Conservation (phyloP, 129 eudicot genomes). For the Saposhnikovia divaricata region DNA sequence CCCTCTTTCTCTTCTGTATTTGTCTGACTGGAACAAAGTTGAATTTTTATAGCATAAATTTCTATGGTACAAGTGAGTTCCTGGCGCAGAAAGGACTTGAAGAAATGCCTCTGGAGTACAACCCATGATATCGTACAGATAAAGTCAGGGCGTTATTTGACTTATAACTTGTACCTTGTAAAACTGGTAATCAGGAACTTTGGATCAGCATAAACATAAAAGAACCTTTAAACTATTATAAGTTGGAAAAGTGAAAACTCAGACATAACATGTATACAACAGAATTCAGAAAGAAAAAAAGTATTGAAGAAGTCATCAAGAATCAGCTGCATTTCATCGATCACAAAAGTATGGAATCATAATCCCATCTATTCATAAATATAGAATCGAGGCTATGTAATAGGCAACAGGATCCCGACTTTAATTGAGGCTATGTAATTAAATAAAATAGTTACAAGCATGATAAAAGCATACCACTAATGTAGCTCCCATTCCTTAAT, state of each 20-base stretch:
- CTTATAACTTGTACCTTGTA: constrained; percentile 3
- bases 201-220: background rate
- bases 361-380: background rate
- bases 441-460: too few species aligned
- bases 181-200: constrained; percentile 4
- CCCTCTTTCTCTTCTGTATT: constrained; percentile 12
- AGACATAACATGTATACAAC: background rate
- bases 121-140: constrained; percentile 38
- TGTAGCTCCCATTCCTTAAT: too few species aligned
- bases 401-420: too few species aligned
- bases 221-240: background rate
- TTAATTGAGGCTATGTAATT: too few species aligned
- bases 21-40: constrained; percentile 21
- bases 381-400: too few species aligned
- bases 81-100: constrained; percentile 33
- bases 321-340: background rate
- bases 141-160: background rate
- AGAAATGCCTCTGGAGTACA: constrained; percentile 38
- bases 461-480: too few species aligned
- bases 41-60: constrained; percentile 28
- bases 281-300: background rate
- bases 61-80: constrained; percentile 14
- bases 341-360: background rate
- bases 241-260: background rate
- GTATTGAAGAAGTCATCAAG: background rate